Evolutionary conservation across 1,284 basidiomycete genomes (phyloP), one percentile per base, ranked within the genome.

Genomic region (Fomitopsis pinicola): DNA sequence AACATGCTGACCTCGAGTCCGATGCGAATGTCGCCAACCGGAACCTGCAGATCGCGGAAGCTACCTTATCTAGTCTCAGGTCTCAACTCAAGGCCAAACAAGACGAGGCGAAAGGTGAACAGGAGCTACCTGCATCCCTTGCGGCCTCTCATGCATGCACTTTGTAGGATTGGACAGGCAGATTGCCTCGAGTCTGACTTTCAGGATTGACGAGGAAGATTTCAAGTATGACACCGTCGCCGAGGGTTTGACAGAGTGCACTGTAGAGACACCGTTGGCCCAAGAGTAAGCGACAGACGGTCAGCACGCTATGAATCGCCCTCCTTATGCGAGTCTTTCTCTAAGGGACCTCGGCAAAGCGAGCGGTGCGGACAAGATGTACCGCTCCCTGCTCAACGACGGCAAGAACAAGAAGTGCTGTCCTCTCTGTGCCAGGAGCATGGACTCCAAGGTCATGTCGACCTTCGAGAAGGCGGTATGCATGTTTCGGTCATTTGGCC

Each of bases 381-480:
- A 89, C 69, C 78, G 89, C 59, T 75, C 77, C 1, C 74, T 96
- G 28, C 79, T 94, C 10, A 76, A 79, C 26, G 74, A 77, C 0
- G 92, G 88, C 19, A 84, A 85, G 70, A 75, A 79, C 38, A 83
- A 87, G 65, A 87, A 91, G 66, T 77, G 80, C 3, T 98, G 96
- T 68, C 78, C 85, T 22, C 87, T 88, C 4, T 98, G 96, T 72
- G 85, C 86, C 65, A 85, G 95, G 5, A 78, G 78, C 33, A 78
- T 98, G 69, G 77, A 83, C 19, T 80, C 83, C 36, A 73, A 78
- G 9, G 94, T 96, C 62, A 72, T 88, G 46, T 72, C 71, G 1
- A 76, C 78, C 0, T 91, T 92, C 63, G 87, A 92, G 72, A 82
- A 82, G 75, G 84, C 84, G 64, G 92, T 92, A 59, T 42, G 84